phyloP scores from a whole-genome alignment of 2,329 filamentous ascomycete genomes.

The Exophiala oligosperma region DNA sequence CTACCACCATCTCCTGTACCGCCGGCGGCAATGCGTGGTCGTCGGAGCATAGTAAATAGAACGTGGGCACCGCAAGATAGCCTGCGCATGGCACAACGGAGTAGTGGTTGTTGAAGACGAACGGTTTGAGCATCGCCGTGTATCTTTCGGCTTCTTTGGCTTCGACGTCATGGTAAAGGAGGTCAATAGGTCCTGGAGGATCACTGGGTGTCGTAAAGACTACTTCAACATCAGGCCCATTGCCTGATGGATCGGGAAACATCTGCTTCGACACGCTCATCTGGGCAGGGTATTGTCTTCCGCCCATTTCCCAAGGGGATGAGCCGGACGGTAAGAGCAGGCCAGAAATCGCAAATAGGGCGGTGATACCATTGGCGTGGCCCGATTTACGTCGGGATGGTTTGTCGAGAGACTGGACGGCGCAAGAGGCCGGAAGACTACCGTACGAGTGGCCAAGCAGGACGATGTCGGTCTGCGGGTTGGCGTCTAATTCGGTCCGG shows the following conservation, averaged over 20 bases:
- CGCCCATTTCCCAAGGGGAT: background rate
- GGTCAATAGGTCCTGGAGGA: slow-evolving; percentile 1
- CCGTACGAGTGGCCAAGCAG: slow-evolving; percentile 7
- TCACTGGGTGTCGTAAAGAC: too few species aligned
- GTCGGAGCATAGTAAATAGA: slow-evolving; percentile 34
- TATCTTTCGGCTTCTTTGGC: slow-evolving; percentile 30
- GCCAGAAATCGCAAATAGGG: slow-evolving; percentile 1
- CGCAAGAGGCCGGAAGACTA: background rate
- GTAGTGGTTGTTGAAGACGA: slow-evolving; percentile 34
- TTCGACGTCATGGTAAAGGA: slow-evolving; percentile 37
- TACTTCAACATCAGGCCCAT: background rate
- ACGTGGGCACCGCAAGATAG: slow-evolving; percentile 30
- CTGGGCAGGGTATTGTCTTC: background rate
- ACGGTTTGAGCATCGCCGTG: slow-evolving; percentile 33
- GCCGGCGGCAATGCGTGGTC: slow-evolving; percentile 34
- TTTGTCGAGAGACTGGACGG: slow-evolving; percentile 8
- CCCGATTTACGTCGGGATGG: background rate
- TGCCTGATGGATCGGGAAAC: background rate
- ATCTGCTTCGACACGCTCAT: background rate
- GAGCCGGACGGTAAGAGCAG: background rate
- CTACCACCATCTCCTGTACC: slow-evolving; percentile 36
- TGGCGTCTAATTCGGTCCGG: background rate
- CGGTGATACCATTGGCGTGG: background rate
- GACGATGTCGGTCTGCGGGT: slow-evolving; percentile 1
- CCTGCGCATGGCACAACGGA: slow-evolving; percentile 32